phyloP scores from a whole-genome alignment of 371 early-diverging fungal genomes.

The Mortierella sp. region DNA sequence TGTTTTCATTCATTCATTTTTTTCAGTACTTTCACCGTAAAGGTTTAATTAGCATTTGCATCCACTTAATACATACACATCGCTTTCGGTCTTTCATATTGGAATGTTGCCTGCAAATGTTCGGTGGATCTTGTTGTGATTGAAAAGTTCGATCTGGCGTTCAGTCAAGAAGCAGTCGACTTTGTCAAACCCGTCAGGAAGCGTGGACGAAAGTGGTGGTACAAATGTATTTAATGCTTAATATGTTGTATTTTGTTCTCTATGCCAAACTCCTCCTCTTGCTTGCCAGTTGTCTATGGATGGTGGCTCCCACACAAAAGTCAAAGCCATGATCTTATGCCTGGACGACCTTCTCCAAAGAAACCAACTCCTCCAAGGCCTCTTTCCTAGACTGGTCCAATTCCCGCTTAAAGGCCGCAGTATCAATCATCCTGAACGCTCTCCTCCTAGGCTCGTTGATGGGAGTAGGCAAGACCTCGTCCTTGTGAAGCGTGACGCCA shows the following conservation, averaged over 20 bases:
- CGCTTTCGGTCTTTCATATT: too few species aligned
- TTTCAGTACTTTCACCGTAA: not conserved
- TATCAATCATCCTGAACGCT: conserved; percentile 80
- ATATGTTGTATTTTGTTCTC: conserved; percentile 1
- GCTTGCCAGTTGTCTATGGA: not conserved
- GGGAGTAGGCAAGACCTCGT: conserved; percentile 77
- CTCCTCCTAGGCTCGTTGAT: conserved; percentile 77
- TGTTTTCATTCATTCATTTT: not conserved
- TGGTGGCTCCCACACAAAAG: not conserved
- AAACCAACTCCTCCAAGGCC: conserved; percentile 39
- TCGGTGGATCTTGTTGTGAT: too few species aligned
- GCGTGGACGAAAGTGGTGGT: not conserved
- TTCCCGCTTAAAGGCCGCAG: conserved; percentile 60
- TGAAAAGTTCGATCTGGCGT: not conserved
- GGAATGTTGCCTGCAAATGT: too few species aligned
- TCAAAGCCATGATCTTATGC: conserved; percentile 18
- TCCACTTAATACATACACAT: not conserved
- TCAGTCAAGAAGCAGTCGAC: not conserved
- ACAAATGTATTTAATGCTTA: conserved; percentile 7
- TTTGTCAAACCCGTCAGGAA: not conserved
- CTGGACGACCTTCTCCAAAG: conserved; percentile 43
- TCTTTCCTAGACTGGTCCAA: conserved; percentile 52
- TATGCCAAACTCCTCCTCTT: not conserved
- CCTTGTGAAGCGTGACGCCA: conserved; percentile 79
- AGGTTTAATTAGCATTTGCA: not conserved